Percentiles rank a stretch among this genome's conserved stretches.
phyloP scores from a whole-genome alignment of 208 protist genomes.

The Endotrypanum monterogeii region DNA sequence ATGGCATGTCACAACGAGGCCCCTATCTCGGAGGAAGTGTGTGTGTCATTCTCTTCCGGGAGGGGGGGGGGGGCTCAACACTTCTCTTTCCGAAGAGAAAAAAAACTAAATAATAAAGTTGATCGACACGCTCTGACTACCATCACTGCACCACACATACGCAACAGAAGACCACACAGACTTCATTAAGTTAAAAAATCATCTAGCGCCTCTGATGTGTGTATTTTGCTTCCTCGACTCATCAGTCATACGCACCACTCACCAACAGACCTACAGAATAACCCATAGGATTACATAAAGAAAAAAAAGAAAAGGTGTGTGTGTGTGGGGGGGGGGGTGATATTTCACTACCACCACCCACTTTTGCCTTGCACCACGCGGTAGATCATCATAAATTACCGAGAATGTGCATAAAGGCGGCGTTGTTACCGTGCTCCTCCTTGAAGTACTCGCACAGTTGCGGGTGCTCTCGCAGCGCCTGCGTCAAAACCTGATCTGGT shows the following conservation, averaged over 20 bases:
- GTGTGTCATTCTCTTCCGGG: too few species aligned
- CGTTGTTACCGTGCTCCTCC: slow-evolving; percentile 82
- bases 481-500: slow-evolving; percentile 70
- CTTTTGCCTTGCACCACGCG: background rate
- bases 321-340: too few species aligned
- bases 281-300: background rate
- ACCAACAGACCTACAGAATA: background rate
- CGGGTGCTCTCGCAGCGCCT: slow-evolving; percentile 54
- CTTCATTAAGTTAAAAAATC: background rate
- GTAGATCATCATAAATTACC: slow-evolving; percentile 35
- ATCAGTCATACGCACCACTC: background rate
- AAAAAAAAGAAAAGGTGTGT: too few species aligned
- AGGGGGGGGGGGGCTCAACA: background rate
- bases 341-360: background rate
- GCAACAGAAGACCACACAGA: background rate
- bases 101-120: background rate
- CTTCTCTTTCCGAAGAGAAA: background rate
- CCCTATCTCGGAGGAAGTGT: too few species aligned
- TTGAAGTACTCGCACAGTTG: slow-evolving; percentile 54
- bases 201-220: background rate
- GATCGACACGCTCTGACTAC: background rate
- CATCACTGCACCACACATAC: background rate
- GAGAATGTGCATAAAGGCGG: slow-evolving; percentile 71
- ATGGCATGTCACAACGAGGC: too few species aligned
- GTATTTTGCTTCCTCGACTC: background rate